A percentile compares a stretch with the other conserved stretches of the same genome.
Evolutionary conservation across 176 grass and related monocot species (phyloP).

Genomic region (Chrysopogon serrulatus): DNA sequence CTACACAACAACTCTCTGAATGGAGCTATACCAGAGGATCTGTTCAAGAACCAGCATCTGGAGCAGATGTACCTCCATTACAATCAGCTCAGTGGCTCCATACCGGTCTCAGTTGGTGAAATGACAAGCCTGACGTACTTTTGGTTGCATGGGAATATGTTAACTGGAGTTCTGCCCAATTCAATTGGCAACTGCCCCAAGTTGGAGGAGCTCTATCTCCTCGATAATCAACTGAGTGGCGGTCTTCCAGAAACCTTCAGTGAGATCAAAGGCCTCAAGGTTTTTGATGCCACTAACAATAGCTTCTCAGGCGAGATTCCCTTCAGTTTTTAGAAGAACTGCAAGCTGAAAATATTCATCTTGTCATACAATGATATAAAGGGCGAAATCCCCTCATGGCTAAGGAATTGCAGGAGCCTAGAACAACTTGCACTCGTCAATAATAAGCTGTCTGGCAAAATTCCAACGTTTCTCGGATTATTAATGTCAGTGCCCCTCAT

Average conservation of each 20-base stretch:
- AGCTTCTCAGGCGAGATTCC: constrained; percentile 51
- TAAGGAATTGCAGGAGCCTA: constrained; percentile 58
- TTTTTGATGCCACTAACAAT: constrained; percentile 47
- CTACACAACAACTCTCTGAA: constrained; percentile 35
- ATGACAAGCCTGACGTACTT: constrained; percentile 33
- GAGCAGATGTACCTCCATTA: constrained; percentile 38
- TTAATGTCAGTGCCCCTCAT: too few relatives aligned
- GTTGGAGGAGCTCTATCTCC: constrained; percentile 54
- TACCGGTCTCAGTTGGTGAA: constrained; percentile 38
- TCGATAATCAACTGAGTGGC: constrained; percentile 58
- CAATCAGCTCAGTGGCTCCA: constrained; percentile 50
- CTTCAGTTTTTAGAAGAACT: too few relatives aligned
- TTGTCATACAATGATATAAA: too few relatives aligned
- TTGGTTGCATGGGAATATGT: constrained; percentile 41
- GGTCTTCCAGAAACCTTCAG: constrained; percentile 47
- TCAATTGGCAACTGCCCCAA: constrained; percentile 66
- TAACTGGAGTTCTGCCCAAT: constrained; percentile 54
- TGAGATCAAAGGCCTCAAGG: constrained; percentile 29
- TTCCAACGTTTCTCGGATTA: constrained; percentile 52
- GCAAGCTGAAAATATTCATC: too few relatives aligned
- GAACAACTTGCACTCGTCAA: constrained; percentile 17
- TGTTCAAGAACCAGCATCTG: constrained; percentile 44
- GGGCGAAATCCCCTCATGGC: constrained; percentile 45
- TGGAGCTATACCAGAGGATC: constrained; percentile 49
- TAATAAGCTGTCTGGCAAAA: constrained; percentile 52